phyloP scores from a whole-genome alignment of 176 grass and related monocot species.

The Echinochloa phyllopogon region DNA sequence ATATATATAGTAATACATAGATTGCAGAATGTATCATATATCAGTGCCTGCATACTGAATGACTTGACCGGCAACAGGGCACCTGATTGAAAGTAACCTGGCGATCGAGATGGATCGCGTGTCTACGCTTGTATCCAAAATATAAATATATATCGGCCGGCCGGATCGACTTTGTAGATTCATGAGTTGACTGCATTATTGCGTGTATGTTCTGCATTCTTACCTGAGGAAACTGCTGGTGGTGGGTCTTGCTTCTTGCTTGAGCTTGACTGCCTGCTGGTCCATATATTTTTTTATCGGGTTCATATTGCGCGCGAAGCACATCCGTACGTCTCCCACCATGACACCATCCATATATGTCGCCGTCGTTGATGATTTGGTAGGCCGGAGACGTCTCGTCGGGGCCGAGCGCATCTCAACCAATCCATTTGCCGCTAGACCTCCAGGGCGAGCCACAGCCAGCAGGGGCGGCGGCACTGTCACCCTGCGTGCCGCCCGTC shows the following conservation, averaged over 20 bases:
- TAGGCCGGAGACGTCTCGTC: too few species aligned
- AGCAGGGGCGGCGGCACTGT: background rate
- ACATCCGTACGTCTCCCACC: too few species aligned
- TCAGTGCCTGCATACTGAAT: background rate
- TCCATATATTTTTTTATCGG: too few species aligned
- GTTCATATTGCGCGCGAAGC: background rate
- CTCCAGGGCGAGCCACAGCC: too few species aligned
- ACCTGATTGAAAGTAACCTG: background rate
- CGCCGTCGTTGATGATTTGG: background rate
- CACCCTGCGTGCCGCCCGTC: background rate
- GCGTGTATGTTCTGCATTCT: background rate
- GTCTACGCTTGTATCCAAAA: background rate
- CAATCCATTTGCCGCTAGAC: background rate
- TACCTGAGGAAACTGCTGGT: background rate
- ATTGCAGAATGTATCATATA: background rate
- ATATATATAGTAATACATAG: too few species aligned
- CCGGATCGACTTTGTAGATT: too few species aligned
- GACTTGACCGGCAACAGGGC: background rate
- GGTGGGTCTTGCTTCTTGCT: background rate
- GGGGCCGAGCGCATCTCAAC: background rate
- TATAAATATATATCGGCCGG: too few species aligned
- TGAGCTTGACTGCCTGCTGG: background rate
- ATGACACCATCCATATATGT: background rate
- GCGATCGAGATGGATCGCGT: background rate
- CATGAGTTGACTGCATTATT: background rate